Base-by-base conservation (phyloP, 257 asterid species). In the Marsdenia floribunda region DNA sequence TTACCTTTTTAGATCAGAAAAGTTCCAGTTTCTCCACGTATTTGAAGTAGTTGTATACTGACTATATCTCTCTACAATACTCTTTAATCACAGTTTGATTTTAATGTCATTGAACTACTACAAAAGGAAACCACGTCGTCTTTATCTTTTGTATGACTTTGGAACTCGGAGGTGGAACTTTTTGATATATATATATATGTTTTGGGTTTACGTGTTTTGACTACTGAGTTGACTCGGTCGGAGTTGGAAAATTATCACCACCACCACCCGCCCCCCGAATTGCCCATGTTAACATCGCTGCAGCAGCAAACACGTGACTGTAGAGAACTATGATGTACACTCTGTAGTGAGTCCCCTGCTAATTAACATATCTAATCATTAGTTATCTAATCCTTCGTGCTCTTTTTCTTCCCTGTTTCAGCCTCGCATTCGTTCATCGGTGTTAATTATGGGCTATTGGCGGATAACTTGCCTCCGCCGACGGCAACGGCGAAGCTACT, bases 391-490 rank as follows among this genome's bases (percentile, higher is more conserved):
- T 68, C 75, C 29, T 19, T n/a, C 3, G 9, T 14, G 16, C 4
- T 19, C 3, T 53, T 16, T 44, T 47, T 7, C 44, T 38, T 44
- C 58, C 58, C 5, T 52, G 46, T 64, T 65, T 73, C 81, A 92
- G 99, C 80, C 35, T 82, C 97, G 60, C 84, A 95, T 84, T 82
- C 99, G 11, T 95, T 88, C 81, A 81, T 95, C 74, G 99, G 99
- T 10, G 87, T 92, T 0, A 95, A 95, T 58, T 95, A 95, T 74
- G 99, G 99, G 5, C 80, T 78, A 73, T 89, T 95, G 58, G 99
- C 98, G 54, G 96, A 95, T 79, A 95, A 95, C 73, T 85, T 95
- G 21, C 99, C 99, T 80, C 94, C 98, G 78, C 89, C 93, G 78
- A 84, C 83, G 71, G 87, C 90, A 71, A 95, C 99, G 78, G 99